These are phyloP conservation scores for Penicillium sp. DNA, from an alignment of 2,329 filamentous ascomycete species.

Conservation along the genomic window DNA sequence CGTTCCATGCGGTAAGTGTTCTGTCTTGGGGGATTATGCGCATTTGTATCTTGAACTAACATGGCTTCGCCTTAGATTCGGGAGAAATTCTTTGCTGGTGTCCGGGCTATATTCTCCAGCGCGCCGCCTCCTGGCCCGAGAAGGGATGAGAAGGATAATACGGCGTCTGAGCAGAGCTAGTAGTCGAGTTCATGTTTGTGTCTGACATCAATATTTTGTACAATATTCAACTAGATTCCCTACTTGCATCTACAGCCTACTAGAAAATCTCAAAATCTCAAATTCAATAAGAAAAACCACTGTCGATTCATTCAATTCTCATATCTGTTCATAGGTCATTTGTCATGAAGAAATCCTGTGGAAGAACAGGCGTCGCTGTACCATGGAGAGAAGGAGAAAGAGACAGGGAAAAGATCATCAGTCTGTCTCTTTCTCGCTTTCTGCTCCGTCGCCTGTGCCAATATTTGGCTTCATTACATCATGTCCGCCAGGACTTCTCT, in stretches of 20 bases:
- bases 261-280: not conserved
- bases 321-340: constrained; percentile 26
- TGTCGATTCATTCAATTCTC: constrained; percentile 23
- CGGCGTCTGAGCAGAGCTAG: not conserved
- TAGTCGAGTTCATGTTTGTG: not conserved
- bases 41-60: not conserved
- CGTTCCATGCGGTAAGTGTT: constrained; percentile 41
- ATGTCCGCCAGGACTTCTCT: constrained; percentile 18
- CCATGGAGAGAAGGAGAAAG: constrained; percentile 13
- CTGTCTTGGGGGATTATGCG: not conserved
- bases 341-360: constrained; percentile 22
- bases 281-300: not conserved
- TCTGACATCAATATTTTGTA: not conserved
- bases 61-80: constrained; percentile 29
- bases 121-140: constrained; percentile 31
- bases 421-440: not conserved
- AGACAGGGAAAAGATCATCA: not conserved
- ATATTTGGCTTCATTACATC: constrained; percentile 24
- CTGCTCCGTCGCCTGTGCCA: constrained; percentile 18
- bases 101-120: constrained; percentile 34
- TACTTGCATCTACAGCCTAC: not conserved
- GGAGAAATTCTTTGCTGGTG: constrained; percentile 31
- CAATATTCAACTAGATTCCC: constrained; percentile 5
- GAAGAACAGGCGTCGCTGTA: constrained; percentile 21
- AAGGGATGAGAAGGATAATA: constrained; percentile 20